Base-by-base conservation (phyloP, 2,329 filamentous ascomycete species). In the Diplocarpon rosae region DNA sequence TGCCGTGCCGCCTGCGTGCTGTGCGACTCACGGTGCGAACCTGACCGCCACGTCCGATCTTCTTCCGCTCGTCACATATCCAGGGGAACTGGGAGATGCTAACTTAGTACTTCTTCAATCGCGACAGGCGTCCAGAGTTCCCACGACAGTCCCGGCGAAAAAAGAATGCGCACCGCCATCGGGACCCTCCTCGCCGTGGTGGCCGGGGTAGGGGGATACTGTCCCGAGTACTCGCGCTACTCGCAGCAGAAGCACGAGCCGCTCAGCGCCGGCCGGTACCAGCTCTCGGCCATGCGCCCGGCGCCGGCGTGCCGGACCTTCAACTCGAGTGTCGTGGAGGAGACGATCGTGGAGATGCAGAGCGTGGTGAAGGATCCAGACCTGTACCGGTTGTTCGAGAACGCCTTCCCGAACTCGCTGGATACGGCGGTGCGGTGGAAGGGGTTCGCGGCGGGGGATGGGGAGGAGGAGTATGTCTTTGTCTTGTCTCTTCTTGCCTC, bases 271-370 rank as follows among this genome's bases (percentile, higher is more conserved):
- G 89, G 90, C 11, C 78, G 76, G 7, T 75, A 92, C 60, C 69
- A 76, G 45, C 76, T 95, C 8, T 83, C 87, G 1, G 93, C 75
- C 62, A 87, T 93, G 67, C 76, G 90, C 24, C 90, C 90, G 0
- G 72, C 73, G 1, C 68, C 73, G 41, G 73, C 76, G 56, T 95
- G 89, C 62, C 82, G 89, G 41, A 93, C 85, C 1, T 93, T 92
- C 68, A 76, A 76, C 50, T 85, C 85, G 2, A 73, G 79, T 2
- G 71, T 78, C 7, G 85, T 94, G 4, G 90, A 95, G 61, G 68
- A 79, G 43, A 75, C 85, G 35, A 85, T 95, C 47, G 64, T 74
- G 17, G 71, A 82, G 50, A 76, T 94, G 69, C 79, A 78, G 32
- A 65, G 68, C 24, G 71, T 74, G 39, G 79, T 95, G 58, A 69